Evolutionary conservation across 257 asterid species (phyloP).

Genomic region (Przewalskia tangutica): DNA sequence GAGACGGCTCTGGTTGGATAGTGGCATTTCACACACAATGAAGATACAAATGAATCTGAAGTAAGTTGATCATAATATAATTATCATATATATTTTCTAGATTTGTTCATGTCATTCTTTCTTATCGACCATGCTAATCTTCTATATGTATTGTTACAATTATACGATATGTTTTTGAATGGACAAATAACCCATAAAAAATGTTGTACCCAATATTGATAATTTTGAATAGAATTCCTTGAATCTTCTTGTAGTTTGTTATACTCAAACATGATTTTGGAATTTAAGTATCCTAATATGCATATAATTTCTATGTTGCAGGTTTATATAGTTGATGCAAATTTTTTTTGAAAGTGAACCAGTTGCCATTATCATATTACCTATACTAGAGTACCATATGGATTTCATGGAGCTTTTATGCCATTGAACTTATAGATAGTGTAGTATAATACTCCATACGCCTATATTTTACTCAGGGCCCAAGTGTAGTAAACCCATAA

Average conservation of each 20-base stretch:
- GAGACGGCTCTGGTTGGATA: conserved; percentile 34
- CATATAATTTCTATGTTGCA: background rate
- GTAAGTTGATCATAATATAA: background rate
- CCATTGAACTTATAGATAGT: background rate
- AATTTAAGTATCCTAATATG: background rate
- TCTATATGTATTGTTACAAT: no score
- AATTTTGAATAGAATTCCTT: no score
- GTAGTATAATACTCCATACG: background rate
- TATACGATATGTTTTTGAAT: no score
- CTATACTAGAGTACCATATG: conserved; percentile 26
- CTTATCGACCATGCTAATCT: no score
- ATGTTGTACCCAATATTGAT: no score
- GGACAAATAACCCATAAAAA: no score
- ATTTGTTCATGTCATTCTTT: background rate
- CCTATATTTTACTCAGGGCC: no score
- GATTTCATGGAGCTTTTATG: conserved; percentile 29
- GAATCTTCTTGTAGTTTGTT: no score
- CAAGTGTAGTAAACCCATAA: no score
- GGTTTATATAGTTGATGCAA: conserved; percentile 28
- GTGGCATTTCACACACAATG: conserved; percentile 15
- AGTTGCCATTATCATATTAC: conserved; percentile 15
- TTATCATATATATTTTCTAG: background rate
- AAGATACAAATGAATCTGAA: conserved; percentile 14
- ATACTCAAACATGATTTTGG: no score
- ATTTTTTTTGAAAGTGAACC: conserved; percentile 14